Evolutionary conservation across 306 rosid genomes (phyloP), one percentile per base, ranked within the genome.

Genomic region (Ammopiptanthus mongolicus): DNA sequence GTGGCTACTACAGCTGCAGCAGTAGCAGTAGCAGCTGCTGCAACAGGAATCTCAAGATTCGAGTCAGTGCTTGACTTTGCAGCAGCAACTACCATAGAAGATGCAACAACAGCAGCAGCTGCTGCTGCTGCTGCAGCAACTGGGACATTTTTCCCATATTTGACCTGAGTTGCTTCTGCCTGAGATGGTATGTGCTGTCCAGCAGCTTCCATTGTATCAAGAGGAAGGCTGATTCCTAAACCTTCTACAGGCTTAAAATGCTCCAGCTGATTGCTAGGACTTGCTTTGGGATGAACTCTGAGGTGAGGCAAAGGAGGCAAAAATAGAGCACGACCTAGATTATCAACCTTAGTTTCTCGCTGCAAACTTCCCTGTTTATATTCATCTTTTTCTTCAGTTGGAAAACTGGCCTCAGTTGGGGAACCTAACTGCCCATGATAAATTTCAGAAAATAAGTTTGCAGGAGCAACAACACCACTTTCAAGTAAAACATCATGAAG

Each of bases 1-100:
- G 99, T 95, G 75, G 97, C 99, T 63, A 90, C 98, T 65, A 96
- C 98, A 63, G 98, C 99, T 81, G 99, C 99, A 48, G 98, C 97
- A 47, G 97, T 94, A 60, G 96, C 97, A 29, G 98, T 95, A 62
- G 97, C 99, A 80, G 99, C 99, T 68, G 99, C 98, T 36, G 98
- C 92, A 46, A 90, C 97, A 14, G 98, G 99, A 81, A 95, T 82
- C 84, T 95, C 92, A 34, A 91, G 65, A 78, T 76, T 90, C 25
- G 95, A 67, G 64, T 95, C 96, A 11, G 75, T 72, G 53, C 81
- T 84, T 76, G 98, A 87, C 88, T 90, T 92, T 41, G 96, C 78
- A 41, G 77, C 98, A 7, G 97, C 99, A 67, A 78, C 98, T 47
- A 90, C 96, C 99, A 96, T 85, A 10, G 98, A 87, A 34, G 99